Conservation (phyloP, 352 stramenopile species). For the Pythium periplocum region DNA sequence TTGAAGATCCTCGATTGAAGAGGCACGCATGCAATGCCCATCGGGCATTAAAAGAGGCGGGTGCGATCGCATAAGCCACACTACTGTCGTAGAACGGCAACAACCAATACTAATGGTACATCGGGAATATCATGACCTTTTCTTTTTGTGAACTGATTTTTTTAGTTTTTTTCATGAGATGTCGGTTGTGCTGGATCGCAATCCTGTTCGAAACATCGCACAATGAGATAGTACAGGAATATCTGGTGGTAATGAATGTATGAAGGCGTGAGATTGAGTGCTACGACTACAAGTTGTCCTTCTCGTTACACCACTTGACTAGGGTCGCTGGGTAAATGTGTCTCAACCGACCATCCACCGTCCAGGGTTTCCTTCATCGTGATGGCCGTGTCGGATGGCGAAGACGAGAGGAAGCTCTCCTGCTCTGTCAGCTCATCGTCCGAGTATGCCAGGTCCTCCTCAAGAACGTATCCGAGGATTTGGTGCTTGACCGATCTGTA, state of each 20-base stretch:
- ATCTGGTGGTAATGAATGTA: no score
- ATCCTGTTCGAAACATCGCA: conserved; percentile 3
- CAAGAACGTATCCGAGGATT: conserved; percentile 76
- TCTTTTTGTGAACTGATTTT: no score
- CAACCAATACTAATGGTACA: no score
- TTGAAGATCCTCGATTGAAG: conserved; percentile 79
- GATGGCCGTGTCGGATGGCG: conserved; percentile 23
- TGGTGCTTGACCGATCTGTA: conserved; percentile 76
- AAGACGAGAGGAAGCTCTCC: conserved; percentile 63
- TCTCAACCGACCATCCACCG: conserved; percentile 82
- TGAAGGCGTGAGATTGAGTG: no score
- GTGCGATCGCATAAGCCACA: conserved; percentile 48
- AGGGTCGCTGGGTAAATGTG: conserved; percentile 53
- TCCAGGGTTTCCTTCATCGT: conserved; percentile 73
- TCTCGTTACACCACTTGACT: conserved; percentile 40
- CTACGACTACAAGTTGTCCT: no score
- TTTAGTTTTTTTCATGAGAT: no score
- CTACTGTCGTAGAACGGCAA: no score
- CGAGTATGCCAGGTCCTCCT: conserved; percentile 57
- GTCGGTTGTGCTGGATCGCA: conserved; percentile 2
- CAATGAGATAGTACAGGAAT: conserved; percentile 1
- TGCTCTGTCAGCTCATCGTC: conserved; percentile 73
- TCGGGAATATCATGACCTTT: no score
- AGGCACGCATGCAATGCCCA: conserved; percentile 83
- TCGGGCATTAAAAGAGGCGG: conserved; percentile 67